Conservation (phyloP, 257 asterid genomes). For the Buddleja alternifolia region DNA sequence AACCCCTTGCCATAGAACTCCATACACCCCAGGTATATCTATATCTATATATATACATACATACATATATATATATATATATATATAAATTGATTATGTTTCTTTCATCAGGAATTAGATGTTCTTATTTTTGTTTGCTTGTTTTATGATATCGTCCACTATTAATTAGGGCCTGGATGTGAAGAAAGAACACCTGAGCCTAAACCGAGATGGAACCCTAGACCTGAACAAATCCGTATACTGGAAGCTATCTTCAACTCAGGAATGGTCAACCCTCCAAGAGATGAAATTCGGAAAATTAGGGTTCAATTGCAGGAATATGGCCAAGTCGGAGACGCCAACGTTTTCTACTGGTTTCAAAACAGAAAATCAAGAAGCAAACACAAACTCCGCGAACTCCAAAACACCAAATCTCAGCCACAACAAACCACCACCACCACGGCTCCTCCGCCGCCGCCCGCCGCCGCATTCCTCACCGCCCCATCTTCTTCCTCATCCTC, state of each 20-base stretch:
- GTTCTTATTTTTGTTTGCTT: not conserved
- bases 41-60: no score
- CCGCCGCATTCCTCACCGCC: slow-evolving; percentile 14
- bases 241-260: slow-evolving; percentile 92
- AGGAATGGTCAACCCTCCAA: slow-evolving; percentile 92
- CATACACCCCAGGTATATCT: slow-evolving; percentile 39
- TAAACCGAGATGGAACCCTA: slow-evolving; percentile 95
- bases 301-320: slow-evolving; percentile 83
- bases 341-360: slow-evolving; percentile 97
- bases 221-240: slow-evolving; percentile 89
- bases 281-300: slow-evolving; percentile 87
- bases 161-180: slow-evolving; percentile 34
- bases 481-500: slow-evolving; percentile 56
- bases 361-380: slow-evolving; percentile 94
- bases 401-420: slow-evolving; percentile 35
- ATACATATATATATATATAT: no score
- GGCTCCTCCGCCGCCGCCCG: slow-evolving; percentile 11
- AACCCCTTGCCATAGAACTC: slow-evolving; percentile 36
- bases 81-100: no score
- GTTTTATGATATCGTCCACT: not conserved
- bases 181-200: slow-evolving; percentile 93
- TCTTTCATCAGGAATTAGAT: no score
- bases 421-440: slow-evolving; percentile 30
- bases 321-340: slow-evolving; percentile 97
- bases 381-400: slow-evolving; percentile 79